phyloP scores from a whole-genome alignment of 371 early-diverging fungal species.

The Rhizopus stolonifer region DNA sequence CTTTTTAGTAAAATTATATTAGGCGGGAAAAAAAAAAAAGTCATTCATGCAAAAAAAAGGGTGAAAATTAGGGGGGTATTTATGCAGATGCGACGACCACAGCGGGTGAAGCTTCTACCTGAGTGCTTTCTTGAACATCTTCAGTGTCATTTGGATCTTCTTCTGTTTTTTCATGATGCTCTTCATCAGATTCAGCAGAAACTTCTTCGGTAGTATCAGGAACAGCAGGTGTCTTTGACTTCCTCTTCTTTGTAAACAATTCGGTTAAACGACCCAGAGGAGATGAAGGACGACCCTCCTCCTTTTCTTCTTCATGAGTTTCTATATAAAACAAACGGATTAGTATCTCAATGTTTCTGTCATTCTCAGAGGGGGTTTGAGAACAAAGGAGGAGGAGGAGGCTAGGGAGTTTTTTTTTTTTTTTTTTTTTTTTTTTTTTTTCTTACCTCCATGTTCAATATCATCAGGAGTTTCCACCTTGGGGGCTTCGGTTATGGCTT shows the following conservation, averaged over 20 bases:
- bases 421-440: too few relatives aligned
- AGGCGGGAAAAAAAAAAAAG: neutral
- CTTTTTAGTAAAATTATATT: neutral
- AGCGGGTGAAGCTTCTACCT: constrained; percentile 9
- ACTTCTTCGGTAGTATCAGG: constrained; percentile 13
- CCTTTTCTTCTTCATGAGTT: constrained; percentile 1
- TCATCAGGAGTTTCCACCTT: neutral
- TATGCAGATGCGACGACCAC: constrained; percentile 36
- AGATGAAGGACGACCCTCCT: constrained; percentile 28
- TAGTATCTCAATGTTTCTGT: too few relatives aligned
- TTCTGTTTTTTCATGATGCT: constrained; percentile 2
- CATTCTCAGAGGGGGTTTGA: neutral
- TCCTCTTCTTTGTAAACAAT: constrained; percentile 33
- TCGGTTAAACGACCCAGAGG: constrained; percentile 37
- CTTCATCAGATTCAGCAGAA: constrained; percentile 12
- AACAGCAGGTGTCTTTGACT: constrained; percentile 24
- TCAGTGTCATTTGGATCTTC: constrained; percentile 18
- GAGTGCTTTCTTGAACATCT: neutral
- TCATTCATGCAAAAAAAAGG: neutral
- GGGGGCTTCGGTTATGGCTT: constrained; percentile 3
- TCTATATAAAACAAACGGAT: too few relatives aligned
- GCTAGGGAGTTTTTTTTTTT: neutral
- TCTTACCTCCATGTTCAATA: neutral
- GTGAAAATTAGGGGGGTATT: neutral
- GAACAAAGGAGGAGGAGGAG: neutral